Conservation (phyloP, 331 rosid genomes). For the Telfairia occidentalis region DNA sequence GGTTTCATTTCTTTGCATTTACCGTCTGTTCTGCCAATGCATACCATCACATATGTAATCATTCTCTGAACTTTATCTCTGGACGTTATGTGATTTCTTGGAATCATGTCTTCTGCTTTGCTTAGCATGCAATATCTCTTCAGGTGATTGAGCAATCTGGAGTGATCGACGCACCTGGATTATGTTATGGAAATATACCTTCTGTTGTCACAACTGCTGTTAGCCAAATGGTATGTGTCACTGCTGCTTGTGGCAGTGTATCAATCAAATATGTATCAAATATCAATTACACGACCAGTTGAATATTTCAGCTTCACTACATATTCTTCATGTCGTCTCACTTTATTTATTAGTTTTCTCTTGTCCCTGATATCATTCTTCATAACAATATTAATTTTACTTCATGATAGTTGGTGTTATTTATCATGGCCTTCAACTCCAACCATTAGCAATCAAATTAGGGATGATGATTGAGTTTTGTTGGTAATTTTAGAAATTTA, state of each 20-base stretch:
- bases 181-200: slow-evolving; percentile 34
- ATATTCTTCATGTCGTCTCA: not conserved
- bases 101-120: not conserved
- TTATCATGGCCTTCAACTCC: not conserved
- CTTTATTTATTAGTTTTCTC: not conserved
- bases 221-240: slow-evolving; percentile 67
- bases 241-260: not conserved
- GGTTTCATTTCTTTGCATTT: not conserved
- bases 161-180: slow-evolving; percentile 50
- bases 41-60: not conserved
- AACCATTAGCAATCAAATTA: not conserved
- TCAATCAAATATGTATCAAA: no score
- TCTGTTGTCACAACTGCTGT: slow-evolving; percentile 71
- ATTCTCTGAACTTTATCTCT: not conserved
- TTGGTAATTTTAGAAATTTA: not conserved
- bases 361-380: not conserved
- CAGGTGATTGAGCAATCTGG: slow-evolving; percentile 83
- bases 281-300: not conserved
- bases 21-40: not conserved
- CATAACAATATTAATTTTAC: not conserved
- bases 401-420: not conserved
- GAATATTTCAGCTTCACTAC: not conserved
- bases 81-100: not conserved
- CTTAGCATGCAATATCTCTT: slow-evolving; percentile 5
- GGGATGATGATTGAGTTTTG: not conserved